A percentile compares a stretch with the other conserved stretches of the same genome.
Evolutionary conservation across 179 eudicot genomes (phyloP).

Genomic region (Camellia oleifera): DNA sequence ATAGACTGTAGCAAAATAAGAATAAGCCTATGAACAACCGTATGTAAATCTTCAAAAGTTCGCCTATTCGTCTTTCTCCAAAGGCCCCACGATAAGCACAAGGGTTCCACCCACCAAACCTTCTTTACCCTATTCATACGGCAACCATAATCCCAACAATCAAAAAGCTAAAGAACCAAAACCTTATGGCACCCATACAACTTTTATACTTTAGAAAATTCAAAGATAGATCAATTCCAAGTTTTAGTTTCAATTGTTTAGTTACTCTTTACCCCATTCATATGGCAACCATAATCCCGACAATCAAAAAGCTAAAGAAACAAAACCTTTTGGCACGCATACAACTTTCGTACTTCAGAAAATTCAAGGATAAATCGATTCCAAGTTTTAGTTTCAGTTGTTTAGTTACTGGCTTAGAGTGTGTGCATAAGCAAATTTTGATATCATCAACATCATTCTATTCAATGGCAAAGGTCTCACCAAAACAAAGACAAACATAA

Average conservation of each 20-base stretch:
- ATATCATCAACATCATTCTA: background rate
- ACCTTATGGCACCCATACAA: slow-evolving; percentile 3
- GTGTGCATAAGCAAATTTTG: background rate
- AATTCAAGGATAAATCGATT: slow-evolving; percentile 9
- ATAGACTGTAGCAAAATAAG: too few relatives aligned
- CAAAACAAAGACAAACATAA: background rate
- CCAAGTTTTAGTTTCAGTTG: background rate
- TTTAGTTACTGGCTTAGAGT: background rate
- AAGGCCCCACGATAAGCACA: too few relatives aligned
- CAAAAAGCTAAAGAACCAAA: background rate
- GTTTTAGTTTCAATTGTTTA: background rate
- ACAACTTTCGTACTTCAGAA: background rate
- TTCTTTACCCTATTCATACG: background rate
- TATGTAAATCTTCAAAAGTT: too few relatives aligned
- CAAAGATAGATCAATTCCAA: slow-evolving; percentile 1
- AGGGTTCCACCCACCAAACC: too few relatives aligned
- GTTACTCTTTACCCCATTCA: background rate
- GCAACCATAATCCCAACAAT: background rate
- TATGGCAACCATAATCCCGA: background rate
- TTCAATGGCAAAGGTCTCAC: background rate
- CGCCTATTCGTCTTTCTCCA: too few relatives aligned
- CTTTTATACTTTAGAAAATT: background rate
- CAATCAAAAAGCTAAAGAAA: background rate
- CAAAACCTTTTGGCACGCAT: background rate
- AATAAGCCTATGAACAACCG: too few relatives aligned